Evolutionary conservation across 352 stramenopile genomes (phyloP).

Genomic region (Discostella stelligera): DNA sequence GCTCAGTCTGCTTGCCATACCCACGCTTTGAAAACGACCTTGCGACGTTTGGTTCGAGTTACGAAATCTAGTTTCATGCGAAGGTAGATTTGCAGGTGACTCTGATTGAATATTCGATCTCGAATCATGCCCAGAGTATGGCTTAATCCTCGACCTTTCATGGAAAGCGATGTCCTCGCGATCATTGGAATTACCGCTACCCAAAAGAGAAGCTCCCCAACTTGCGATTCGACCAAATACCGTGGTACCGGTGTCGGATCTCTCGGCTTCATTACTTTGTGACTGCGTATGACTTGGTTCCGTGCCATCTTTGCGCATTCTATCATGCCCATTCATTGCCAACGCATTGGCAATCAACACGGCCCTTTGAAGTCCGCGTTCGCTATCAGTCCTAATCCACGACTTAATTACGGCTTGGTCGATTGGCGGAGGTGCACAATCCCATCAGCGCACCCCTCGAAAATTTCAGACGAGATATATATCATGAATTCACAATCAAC

Average conservation of each 20-base stretch:
- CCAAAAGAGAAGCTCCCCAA: constrained; percentile 30
- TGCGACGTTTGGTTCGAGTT: constrained; percentile 3
- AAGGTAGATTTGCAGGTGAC: neutral
- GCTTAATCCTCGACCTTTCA: neutral
- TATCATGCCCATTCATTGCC: constrained; percentile 23
- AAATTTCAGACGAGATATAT: constrained; percentile 2
- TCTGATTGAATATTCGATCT: neutral
- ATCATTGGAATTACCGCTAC: constrained; percentile 8
- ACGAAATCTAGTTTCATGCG: neutral
- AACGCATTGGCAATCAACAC: constrained; percentile 24
- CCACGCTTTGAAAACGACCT: constrained; percentile 2
- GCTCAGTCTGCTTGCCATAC: constrained; percentile 16
- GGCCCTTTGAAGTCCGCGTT: constrained; percentile 33
- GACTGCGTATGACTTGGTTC: constrained; percentile 1
- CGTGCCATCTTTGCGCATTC: constrained; percentile 3
- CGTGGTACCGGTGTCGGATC: constrained; percentile 10
- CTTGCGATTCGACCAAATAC: constrained; percentile 35
- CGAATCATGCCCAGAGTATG: neutral
- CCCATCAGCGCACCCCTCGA: constrained; percentile 1
- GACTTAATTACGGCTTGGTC: constrained; percentile 42
- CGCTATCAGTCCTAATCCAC: constrained; percentile 34
- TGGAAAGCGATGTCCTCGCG: neutral
- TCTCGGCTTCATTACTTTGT: constrained; percentile 4
- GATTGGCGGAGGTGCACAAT: neutral
- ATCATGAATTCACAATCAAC: neutral